Evolutionary conservation across 2,329 filamentous ascomycete species (phyloP).

Genomic region (Pseudocercospora macadamiae): DNA sequence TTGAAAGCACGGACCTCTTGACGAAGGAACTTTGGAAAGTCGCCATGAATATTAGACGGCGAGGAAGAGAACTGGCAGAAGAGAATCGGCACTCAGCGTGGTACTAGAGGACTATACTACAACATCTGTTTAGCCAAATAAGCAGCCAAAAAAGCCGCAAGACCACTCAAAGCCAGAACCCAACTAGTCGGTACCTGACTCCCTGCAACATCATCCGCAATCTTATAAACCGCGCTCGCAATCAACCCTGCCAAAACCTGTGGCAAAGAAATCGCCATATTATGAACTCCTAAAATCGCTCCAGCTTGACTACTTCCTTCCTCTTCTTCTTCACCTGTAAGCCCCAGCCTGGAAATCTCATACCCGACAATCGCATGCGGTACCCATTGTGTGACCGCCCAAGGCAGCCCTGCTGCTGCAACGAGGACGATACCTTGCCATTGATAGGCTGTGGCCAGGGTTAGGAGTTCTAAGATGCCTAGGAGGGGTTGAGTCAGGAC

Average conservation of each 20-base stretch:
- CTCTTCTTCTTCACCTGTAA: conserved; percentile 13
- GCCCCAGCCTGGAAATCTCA: conserved; percentile 21
- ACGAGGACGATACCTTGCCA: conserved; percentile 29
- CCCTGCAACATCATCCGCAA: conserved; percentile 22
- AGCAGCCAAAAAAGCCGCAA: conserved; percentile 25
- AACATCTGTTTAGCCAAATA: conserved; percentile 20
- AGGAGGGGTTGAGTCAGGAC: conserved; percentile 23
- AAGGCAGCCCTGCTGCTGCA: conserved; percentile 21
- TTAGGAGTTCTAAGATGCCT: conserved; percentile 22
- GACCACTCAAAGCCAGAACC: conserved; percentile 24
- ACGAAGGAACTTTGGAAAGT: no score
- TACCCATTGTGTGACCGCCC: conserved; percentile 29
- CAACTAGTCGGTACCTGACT: conserved; percentile 26
- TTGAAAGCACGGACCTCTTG: no score
- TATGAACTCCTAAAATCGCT: conserved; percentile 27
- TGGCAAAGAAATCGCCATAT: conserved; percentile 27
- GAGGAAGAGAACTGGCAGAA: no score
- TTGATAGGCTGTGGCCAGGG: conserved; percentile 21
- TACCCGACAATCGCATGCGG: conserved; percentile 25
- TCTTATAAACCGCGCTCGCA: conserved; percentile 20
- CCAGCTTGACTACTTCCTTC: conserved; percentile 19
- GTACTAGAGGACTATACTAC: neutral
- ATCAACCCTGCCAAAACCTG: conserved; percentile 25
- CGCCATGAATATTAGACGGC: no score
- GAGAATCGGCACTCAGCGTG: no score